Conservation (phyloP, 768 basidiomycete genomes). For the Suillus plorans region DNA sequence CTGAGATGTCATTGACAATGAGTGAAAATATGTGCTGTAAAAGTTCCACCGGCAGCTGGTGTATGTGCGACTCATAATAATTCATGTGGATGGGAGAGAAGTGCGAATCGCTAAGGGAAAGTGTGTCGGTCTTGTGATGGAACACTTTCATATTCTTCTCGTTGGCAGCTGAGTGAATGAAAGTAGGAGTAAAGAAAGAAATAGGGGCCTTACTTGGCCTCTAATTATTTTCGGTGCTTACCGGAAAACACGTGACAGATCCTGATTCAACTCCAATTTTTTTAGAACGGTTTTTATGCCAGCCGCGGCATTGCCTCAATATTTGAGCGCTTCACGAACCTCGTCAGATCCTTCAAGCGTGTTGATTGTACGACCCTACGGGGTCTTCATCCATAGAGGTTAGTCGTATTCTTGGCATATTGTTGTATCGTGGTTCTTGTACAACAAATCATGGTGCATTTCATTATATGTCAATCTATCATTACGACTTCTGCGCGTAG, state of each 20-base stretch:
- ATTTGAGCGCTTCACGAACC: too few relatives aligned
- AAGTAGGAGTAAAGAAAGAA: background rate
- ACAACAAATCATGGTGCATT: too few relatives aligned
- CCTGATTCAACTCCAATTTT: too few relatives aligned
- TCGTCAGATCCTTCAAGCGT: too few relatives aligned
- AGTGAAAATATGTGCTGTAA: background rate
- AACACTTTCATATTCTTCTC: background rate
- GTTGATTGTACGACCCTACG: too few relatives aligned
- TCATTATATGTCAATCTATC: background rate
- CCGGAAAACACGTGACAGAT: background rate
- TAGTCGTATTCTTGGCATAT: too few relatives aligned
- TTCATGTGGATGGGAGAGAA: background rate
- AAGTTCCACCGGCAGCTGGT: background rate
- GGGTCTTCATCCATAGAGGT: too few relatives aligned
- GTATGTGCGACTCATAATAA: background rate
- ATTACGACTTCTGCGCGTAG: background rate
- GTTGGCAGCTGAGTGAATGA: background rate
- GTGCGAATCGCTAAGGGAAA: background rate
- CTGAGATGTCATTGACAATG: background rate
- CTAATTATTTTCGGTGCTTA: too few relatives aligned
- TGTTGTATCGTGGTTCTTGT: too few relatives aligned
- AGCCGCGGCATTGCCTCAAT: too few relatives aligned
- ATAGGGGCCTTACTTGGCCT: background rate
- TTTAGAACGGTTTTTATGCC: too few relatives aligned
- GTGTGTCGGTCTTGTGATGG: background rate